These are phyloP conservation scores for Boletellus deceptivus DNA, from an alignment of 1,284 basidiomycete species.

Conservation along the genomic window DNA sequence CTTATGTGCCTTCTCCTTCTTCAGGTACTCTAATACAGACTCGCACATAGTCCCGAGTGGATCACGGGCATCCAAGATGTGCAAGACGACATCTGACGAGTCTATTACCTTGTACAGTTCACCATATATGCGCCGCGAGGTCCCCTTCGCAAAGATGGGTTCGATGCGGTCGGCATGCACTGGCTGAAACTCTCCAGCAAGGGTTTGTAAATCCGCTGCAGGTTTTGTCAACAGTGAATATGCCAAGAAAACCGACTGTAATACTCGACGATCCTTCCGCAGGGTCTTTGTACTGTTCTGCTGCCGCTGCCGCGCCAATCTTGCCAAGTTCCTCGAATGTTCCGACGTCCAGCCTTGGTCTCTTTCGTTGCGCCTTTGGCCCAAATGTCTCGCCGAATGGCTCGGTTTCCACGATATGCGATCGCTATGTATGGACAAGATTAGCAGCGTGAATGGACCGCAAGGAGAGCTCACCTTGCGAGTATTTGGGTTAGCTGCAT, in stretches of 20 bases:
- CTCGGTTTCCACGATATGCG: conserved; percentile 93
- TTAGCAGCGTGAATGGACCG: conserved; percentile 2
- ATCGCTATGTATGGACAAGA: conserved; percentile 47
- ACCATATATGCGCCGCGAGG: conserved; percentile 93
- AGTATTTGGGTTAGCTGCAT: conserved; percentile 73
- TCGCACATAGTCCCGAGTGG: conserved; percentile 97
- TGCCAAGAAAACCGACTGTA: not conserved
- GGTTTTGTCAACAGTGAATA: conserved; percentile 21
- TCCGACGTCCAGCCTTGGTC: conserved; percentile 79
- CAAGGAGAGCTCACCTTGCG: conserved; percentile 61
- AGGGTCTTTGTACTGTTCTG: conserved; percentile 10
- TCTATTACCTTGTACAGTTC: conserved; percentile 99
- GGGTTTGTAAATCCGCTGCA: conserved; percentile 13
- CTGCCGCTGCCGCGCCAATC: conserved; percentile 52
- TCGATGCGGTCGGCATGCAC: conserved; percentile 78
- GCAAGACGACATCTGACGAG: conserved; percentile 95
- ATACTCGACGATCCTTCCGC: conserved; percentile 17
- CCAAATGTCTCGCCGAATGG: conserved; percentile 92
- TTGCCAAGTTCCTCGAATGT: conserved; percentile 86
- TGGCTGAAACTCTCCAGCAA: conserved; percentile 39
- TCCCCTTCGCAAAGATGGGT: conserved; percentile 90
- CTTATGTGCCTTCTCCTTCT: conserved; percentile 97
- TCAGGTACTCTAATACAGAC: conserved; percentile 90
- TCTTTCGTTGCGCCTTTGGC: conserved; percentile 89
- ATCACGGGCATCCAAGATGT: conserved; percentile 95